phyloP scores from a whole-genome alignment of 2,329 filamentous ascomycete species.

The Calcarisporium arbuscula region DNA sequence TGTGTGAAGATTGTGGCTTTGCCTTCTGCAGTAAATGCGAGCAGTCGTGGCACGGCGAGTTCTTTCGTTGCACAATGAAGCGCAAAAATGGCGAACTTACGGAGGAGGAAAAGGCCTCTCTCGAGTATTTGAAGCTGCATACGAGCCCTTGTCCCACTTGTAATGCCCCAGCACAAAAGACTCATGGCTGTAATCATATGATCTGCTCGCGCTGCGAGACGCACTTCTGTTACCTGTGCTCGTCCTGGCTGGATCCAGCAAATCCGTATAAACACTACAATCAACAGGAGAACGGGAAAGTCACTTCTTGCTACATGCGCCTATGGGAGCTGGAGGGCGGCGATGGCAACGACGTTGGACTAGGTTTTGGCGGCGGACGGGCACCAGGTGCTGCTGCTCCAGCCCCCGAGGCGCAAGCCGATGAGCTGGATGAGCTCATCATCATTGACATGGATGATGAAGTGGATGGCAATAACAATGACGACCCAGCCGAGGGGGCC shows the following conservation, averaged over 20 bases:
- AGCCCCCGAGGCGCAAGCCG: conserved; percentile 1
- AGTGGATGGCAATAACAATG: not conserved
- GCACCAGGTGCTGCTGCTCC: conserved; percentile 7
- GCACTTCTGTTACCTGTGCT: conserved; percentile 94
- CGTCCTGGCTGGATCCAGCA: conserved; percentile 70
- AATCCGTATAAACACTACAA: conserved; percentile 93
- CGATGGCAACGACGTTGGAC: conserved; percentile 53
- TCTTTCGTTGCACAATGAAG: conserved; percentile 61
- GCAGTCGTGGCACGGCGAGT: conserved; percentile 90
- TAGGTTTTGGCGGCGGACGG: conserved; percentile 35
- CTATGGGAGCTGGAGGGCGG: conserved; percentile 87
- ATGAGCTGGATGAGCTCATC: conserved; percentile 13
- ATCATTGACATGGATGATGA: conserved; percentile 12
- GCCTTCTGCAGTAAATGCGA: conserved; percentile 72
- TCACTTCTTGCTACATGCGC: conserved; percentile 70
- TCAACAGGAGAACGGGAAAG: conserved; percentile 40
- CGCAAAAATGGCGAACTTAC: conserved; percentile 64
- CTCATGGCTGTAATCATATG: conserved; percentile 95
- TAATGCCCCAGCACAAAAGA: conserved; percentile 78
- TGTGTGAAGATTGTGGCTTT: conserved; percentile 84
- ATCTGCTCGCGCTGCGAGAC: conserved; percentile 82
- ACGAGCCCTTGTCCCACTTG: conserved; percentile 89
- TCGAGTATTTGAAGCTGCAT: conserved; percentile 75
- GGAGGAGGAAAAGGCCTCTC: conserved; percentile 77
- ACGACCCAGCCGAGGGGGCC: conserved; percentile 22